phyloP scores from a whole-genome alignment of 2,329 filamentous ascomycete genomes.

The Fulvia fulva region DNA sequence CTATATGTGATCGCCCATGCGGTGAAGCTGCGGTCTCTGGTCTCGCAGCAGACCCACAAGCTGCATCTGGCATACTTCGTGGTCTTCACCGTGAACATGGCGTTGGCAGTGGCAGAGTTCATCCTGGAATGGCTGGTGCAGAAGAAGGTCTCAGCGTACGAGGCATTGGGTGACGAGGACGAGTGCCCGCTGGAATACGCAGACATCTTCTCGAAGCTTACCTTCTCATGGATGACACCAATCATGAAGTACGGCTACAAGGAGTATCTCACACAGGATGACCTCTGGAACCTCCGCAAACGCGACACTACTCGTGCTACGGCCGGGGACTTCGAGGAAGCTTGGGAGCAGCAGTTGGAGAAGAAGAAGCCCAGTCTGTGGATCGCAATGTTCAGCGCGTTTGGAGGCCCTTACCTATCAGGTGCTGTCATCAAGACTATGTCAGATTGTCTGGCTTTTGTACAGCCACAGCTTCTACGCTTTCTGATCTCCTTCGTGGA shows the following conservation, averaged over 20 bases:
- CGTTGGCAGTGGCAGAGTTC: conserved; percentile 67
- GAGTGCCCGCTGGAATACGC: conserved; percentile 84
- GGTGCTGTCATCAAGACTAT: conserved; percentile 83
- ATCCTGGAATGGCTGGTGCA: conserved; percentile 80
- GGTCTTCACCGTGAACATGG: conserved; percentile 68
- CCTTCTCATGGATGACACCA: conserved; percentile 98
- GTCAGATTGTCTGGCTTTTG: conserved; percentile 81
- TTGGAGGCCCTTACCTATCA: conserved; percentile 76
- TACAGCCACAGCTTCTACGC: conserved; percentile 85
- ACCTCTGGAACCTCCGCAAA: conserved; percentile 86
- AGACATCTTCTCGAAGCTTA: conserved; percentile 86
- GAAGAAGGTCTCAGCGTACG: conserved; percentile 68
- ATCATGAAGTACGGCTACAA: conserved; percentile 95
- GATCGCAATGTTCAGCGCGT: conserved; percentile 78
- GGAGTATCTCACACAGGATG: conserved; percentile 86
- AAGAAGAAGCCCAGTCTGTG: conserved; percentile 76
- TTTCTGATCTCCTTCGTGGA: conserved; percentile 78
- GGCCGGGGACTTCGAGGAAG: conserved; percentile 62
- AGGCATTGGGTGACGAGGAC: conserved; percentile 63
- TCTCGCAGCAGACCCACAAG: conserved; percentile 70
- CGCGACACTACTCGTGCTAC: conserved; percentile 75
- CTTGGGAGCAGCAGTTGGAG: conserved; percentile 72
- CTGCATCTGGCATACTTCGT: conserved; percentile 70
- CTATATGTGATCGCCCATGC: conserved; percentile 73
- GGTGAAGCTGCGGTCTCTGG: conserved; percentile 80